Percentiles rank a stretch among this genome's conserved stretches.
These are phyloP conservation scores for Eimeria acervulina DNA, from an alignment of 169 alveolate species.

Conservation along the genomic window DNA sequence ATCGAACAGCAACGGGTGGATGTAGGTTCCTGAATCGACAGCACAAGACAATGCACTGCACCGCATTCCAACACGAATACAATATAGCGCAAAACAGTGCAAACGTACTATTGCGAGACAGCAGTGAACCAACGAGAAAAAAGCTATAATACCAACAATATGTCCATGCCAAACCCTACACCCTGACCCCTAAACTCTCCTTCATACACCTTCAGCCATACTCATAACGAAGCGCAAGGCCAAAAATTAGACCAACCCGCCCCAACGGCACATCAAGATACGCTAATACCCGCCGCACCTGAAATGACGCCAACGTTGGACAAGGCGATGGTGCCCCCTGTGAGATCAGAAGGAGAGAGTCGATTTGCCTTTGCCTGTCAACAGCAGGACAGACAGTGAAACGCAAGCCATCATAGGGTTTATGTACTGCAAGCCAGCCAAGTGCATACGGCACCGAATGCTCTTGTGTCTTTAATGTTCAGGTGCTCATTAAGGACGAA, in stretches of 20 bases:
- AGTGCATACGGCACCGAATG: neutral
- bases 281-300: neutral
- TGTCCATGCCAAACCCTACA: neutral
- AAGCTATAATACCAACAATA: too few relatives aligned
- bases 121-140: too few relatives aligned
- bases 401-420: neutral
- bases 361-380: conserved; percentile 78
- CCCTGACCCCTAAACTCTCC: conserved; percentile 2
- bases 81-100: neutral
- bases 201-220: neutral
- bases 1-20: conserved; percentile 95
- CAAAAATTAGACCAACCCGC: too few relatives aligned
- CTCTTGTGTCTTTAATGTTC: neutral
- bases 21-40: conserved; percentile 92
- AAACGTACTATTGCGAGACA: neutral
- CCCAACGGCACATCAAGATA: neutral
- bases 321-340: conserved; percentile 95
- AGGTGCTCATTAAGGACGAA: neutral
- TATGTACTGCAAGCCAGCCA: neutral
- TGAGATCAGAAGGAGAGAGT: conserved; percentile 92
- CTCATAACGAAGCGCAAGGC: too few relatives aligned
- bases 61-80: neutral
- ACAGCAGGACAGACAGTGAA: neutral
- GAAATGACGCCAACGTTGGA: conserved; percentile 97
- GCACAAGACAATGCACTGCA: neutral